Base-by-base conservation (phyloP, 2,329 filamentous ascomycete species). In the Hymenoscyphus albidus region DNA sequence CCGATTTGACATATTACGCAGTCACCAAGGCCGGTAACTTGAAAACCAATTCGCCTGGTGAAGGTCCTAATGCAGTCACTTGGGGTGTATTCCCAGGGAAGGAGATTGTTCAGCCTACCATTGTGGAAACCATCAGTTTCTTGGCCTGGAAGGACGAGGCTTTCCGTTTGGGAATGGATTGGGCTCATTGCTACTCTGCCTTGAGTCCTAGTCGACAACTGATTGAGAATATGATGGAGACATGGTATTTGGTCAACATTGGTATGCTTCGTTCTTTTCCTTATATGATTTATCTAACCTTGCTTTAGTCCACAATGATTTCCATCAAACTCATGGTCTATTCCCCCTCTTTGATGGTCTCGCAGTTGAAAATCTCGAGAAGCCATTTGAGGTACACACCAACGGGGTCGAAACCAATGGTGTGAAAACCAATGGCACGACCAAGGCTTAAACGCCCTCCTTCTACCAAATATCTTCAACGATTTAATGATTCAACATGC, bases 21-120 rank as follows among this genome's bases (percentile, higher is more conserved):
- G 92, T 97, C 67, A 95, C 91, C 72, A 93, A 92, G 77, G 83
- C 84, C 22, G 93, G 94, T 35, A 86, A 89, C 64, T 82, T 98
- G 63, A 88, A 88, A 77, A 95, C 92, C 35, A 98, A 99, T 74
- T 88, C 92, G 1, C 88, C 88, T 9, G 86, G 87, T 27, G 92
- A 96, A 71, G 91, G 92, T 5, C 95, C 95, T 44, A 99, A 99
- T 73, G 95, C 95, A n/a, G 91, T 99, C 59, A 99, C 95, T 1
- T 99, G 95, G 95, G 95, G 95, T 78, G 96, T 99, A 40, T 99
- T 98, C 81, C 94, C 95, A 0, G 95, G 95, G 65, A 96, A 98
- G 77, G 95, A 99, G 78, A 97, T 99, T 75, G 93, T 99, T n/a
- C 95, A 99, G 78, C 95, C 95, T 14, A 99, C 95, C n/a, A 97